Base-by-base conservation (phyloP, 2,329 filamentous ascomycete genomes). In the Cytospora piceicola region DNA sequence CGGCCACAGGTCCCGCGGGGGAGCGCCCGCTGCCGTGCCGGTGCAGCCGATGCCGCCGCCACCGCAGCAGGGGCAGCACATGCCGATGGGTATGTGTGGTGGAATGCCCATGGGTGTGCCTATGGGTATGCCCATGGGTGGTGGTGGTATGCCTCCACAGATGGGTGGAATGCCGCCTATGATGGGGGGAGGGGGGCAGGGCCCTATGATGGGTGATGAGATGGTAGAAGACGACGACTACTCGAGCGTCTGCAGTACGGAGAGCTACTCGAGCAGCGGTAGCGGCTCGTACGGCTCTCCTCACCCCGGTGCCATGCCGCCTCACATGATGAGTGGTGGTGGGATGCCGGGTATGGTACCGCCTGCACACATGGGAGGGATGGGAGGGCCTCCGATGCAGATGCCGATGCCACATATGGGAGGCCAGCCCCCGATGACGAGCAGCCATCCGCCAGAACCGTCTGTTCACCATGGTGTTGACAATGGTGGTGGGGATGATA, bases 301-400 rank as follows among this genome's bases (percentile, higher is more conserved):
- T 6, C 64, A 32, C n/a, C 17, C 55, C 49, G 52, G 67, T 17
- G 17, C 55, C 32, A 59, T 60, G 55, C 46, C 46, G 14, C 46
- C 46, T 24, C 46, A 49, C 7, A 55, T 54, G 63, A 36, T 36
- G 34, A 12, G 12, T 52, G 49, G 34, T 54, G 63, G 63, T 11
- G 58, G 46, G 27, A 58, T 65, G 63, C 67, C 67, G 14, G 58
- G 52, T 15, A 66, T 67, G 61, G 63, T 42, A n/a, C 57, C 34
- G 20, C 59, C 58, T 30, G 24, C 24, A 46, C 61, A 57, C 52
- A 64, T 64, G 54, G 53, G 46, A 7, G 52, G 24, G 7, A 42
- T 24, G 11, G 36, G 36, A 39, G 36, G 36, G 36, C 36, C 36
- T 4, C 39, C 15, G 39, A 54, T 51, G 49, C 59, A 30, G 2